phyloP scores from a whole-genome alignment of 2,329 filamentous ascomycete species.

The Pseudogymnoascus sp. region DNA sequence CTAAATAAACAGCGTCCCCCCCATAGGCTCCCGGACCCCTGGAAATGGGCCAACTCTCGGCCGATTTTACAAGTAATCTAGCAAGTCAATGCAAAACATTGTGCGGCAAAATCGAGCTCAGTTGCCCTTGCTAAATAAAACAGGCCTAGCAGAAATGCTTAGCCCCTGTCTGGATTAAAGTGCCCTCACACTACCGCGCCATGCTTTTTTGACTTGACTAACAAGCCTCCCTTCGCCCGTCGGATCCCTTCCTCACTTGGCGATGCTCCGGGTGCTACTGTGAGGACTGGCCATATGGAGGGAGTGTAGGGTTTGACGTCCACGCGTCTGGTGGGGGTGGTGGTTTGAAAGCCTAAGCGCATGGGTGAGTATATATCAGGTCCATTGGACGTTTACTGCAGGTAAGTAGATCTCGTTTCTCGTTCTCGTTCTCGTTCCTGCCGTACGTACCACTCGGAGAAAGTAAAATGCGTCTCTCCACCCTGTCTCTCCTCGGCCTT shows the following conservation, averaged over 20 bases:
- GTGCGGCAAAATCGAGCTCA: too few species aligned
- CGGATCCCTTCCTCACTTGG: not conserved
- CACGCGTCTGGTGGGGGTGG: not conserved
- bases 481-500: not conserved
- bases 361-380: not conserved
- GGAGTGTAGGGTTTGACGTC: not conserved
- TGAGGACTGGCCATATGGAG: not conserved
- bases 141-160: not conserved
- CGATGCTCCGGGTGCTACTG: not conserved
- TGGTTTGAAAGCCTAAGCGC: not conserved
- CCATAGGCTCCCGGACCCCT: not conserved
- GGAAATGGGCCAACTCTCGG: not conserved
- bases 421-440: too few species aligned
- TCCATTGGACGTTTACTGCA: not conserved
- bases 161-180: not conserved
- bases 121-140: too few species aligned
- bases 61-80: not conserved
- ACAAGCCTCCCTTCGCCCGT: not conserved
- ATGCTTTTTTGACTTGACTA: not conserved
- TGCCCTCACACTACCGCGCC: too few species aligned
- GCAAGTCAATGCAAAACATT: not conserved
- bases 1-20: not conserved
- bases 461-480: conserved; percentile 6
- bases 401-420: not conserved
- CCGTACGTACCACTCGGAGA: too few species aligned